Conservation (phyloP, 2,329 filamentous ascomycete genomes). For the Malbranchea zuffiana region DNA sequence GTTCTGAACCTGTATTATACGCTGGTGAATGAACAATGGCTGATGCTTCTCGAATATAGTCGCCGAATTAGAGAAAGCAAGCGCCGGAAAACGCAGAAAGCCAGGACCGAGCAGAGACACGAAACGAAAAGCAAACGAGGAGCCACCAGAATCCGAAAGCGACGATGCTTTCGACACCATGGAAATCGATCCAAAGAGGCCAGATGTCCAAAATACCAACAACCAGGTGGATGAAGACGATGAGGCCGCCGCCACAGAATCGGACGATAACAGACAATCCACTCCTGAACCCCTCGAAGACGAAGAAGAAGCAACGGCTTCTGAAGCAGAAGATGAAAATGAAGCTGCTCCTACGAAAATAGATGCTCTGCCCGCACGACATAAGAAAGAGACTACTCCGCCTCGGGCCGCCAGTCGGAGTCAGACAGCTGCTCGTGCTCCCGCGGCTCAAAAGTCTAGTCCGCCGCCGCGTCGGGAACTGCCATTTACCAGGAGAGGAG, state of each 20-base stretch:
- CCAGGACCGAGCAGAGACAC: constrained; percentile 13
- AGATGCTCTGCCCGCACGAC: neutral
- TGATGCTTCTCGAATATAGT: no score
- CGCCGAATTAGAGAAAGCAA: constrained; percentile 20
- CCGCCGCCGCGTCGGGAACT: constrained; percentile 34
- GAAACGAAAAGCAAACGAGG: constrained; percentile 24
- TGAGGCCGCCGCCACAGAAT: constrained; percentile 15
- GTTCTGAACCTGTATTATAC: neutral
- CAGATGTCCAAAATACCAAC: constrained; percentile 7
- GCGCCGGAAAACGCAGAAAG: constrained; percentile 12
- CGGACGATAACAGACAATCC: constrained; percentile 18
- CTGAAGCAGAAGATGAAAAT: constrained; percentile 20
- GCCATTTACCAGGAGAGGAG: constrained; percentile 27
- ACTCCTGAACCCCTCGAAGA: constrained; percentile 28
- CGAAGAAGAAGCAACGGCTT: constrained; percentile 23
- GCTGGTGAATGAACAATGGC: neutral
- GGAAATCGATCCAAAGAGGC: constrained; percentile 22
- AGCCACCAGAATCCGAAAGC: constrained; percentile 19
- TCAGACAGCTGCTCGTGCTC: neutral
- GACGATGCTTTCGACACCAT: constrained; percentile 30
- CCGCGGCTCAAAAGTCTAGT: constrained; percentile 9
- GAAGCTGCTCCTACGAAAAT: neutral
- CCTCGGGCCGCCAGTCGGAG: neutral
- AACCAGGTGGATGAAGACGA: constrained; percentile 4
- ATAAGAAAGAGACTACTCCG: neutral